Conservation (phyloP, 192 early-diverging fungal species). For the Mortierella antarctica region DNA sequence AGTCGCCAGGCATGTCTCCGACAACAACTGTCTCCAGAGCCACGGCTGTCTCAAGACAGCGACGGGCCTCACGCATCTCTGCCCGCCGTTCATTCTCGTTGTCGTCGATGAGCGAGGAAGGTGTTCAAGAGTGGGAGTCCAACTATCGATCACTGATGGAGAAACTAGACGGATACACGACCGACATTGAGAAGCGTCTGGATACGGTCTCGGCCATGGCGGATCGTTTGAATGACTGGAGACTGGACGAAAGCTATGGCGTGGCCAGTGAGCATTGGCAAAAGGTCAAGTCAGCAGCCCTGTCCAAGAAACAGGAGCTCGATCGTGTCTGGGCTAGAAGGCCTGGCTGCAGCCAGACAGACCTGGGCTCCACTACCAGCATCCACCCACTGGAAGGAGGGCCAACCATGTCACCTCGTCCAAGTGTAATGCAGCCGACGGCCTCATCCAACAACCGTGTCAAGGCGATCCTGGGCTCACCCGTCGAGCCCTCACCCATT, state of each 20-base stretch:
- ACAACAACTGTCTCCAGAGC: conserved; percentile 16
- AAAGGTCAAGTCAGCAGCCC: conserved; percentile 54
- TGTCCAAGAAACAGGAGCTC: conserved; percentile 57
- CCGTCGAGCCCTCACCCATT: conserved; percentile 15
- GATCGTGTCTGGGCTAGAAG: conserved; percentile 27
- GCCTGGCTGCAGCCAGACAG: not conserved
- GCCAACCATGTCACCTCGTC: not conserved
- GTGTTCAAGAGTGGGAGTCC: conserved; percentile 25
- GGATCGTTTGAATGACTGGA: conserved; percentile 51
- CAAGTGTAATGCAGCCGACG: conserved; percentile 40
- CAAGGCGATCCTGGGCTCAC: conserved; percentile 43
- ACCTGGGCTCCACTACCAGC: conserved; percentile 4
- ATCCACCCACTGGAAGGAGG: conserved; percentile 26
- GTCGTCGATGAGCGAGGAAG: conserved; percentile 38
- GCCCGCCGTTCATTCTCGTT: conserved; percentile 29
- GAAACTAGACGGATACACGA: conserved; percentile 26
- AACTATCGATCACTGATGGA: conserved; percentile 18
- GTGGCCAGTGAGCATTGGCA: conserved; percentile 59
- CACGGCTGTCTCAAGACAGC: not conserved
- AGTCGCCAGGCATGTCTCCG: conserved; percentile 23
- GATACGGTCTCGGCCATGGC: conserved; percentile 22
- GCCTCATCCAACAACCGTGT: conserved; percentile 37
- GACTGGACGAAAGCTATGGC: conserved; percentile 56
- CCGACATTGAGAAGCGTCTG: conserved; percentile 37
- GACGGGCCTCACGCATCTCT: conserved; percentile 19